A percentile compares a stretch with the other conserved stretches of the same genome.
phyloP scores from a whole-genome alignment of 768 basidiomycete genomes.

The Boletus rubroflammeus region DNA sequence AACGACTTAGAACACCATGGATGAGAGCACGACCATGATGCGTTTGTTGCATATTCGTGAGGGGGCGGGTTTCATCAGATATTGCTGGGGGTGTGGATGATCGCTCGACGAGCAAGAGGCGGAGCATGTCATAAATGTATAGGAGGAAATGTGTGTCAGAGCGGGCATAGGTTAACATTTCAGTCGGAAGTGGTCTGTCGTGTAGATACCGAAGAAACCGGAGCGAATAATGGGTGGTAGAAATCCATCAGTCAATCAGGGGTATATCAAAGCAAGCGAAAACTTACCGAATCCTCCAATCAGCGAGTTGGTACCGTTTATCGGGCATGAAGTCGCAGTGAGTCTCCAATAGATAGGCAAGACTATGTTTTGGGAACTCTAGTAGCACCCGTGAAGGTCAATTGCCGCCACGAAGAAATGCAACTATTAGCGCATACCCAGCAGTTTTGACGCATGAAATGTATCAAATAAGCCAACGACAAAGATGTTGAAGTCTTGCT shows the following conservation, averaged over 20 bases:
- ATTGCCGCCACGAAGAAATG: background rate
- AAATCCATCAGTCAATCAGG: background rate
- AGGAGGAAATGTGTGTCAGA: constrained; percentile 96
- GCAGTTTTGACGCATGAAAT: constrained; percentile 84
- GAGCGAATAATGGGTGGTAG: background rate
- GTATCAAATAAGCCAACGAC: constrained; percentile 98
- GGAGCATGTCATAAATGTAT: constrained; percentile 87
- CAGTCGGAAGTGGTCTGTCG: constrained; percentile 69
- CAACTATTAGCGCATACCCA: constrained; percentile 44
- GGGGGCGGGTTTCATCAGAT: constrained; percentile 13
- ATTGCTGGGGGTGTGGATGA: constrained; percentile 32
- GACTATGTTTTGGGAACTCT: constrained; percentile 83
- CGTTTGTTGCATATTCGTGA: background rate
- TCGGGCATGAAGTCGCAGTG: constrained; percentile 90
- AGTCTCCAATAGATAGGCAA: constrained; percentile 80
- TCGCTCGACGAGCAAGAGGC: constrained; percentile 82
- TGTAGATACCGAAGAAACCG: background rate
- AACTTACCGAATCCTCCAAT: constrained; percentile 87
- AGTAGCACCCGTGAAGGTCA: background rate
- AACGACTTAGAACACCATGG: constrained; percentile 63
- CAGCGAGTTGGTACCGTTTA: constrained; percentile 95
- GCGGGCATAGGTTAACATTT: constrained; percentile 90
- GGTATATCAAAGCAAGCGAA: background rate
- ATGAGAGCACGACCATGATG: constrained; percentile 43
- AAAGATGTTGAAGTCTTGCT: constrained; percentile 92